Evolutionary conservation across 306 rosid species (phyloP), one percentile per base, ranked within the genome.

Genomic region (Geum urbanum): DNA sequence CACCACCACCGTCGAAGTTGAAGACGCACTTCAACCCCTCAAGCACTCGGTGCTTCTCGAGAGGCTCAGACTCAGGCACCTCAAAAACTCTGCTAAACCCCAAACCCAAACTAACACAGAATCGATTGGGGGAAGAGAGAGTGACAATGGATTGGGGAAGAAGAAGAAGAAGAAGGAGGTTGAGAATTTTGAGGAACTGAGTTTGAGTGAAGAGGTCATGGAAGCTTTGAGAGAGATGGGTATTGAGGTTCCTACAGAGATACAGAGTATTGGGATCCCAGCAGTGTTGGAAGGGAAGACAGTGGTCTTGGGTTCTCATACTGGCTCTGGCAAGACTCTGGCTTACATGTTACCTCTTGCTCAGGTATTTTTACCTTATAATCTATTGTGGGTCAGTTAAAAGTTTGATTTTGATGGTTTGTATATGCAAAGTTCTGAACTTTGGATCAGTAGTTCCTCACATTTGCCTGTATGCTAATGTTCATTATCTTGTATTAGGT

Each of bases 291-390:
- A 83, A 48, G 99, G 79, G 51, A 84, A 79, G 65, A 89, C 91
- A 71, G 95, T 94, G 45, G 96, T 94, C 70, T 82, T 94, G 81
- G 97, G 99, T 68, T 94, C 97, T 49, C 97, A 91, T 75, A 91
- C 99, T 73, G 99, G 99, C 3, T 94, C 99, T 59, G 99, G 99
- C 15, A 91, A 91, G 74, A 94, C 99, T 45, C 85, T 94, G 32
- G 99, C 99, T 69, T 94, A 94, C 74, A 71, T 94, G 87, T 86
- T 94, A 9, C 99, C 99, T 13, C 85, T 94, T 79, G 91, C 89
- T 80, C 99, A 94, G 96, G 97, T 94, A 41, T 62, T 59, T 35
- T 13, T 60, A 18, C 2, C 24, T 61, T 44, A 11, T 32, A 24
- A 40, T 6, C 0, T 13, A 13, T 5, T 52, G 22, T 61, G 67